Conservation (phyloP, 306 rosid genomes). For the Prunus salicina region DNA sequence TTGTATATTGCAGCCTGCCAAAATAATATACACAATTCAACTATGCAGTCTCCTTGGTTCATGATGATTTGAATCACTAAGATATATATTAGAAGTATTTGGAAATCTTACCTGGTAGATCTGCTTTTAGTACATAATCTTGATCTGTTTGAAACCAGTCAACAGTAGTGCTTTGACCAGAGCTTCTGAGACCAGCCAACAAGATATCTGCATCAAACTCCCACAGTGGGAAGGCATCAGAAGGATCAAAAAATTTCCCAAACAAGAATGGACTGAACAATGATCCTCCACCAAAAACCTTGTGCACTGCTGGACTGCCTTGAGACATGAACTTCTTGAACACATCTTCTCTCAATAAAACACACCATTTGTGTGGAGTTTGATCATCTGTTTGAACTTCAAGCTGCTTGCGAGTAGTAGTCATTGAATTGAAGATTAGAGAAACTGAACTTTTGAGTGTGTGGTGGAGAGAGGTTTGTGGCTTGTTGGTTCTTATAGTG, state of each 20-base stretch:
- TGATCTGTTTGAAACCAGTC: conserved; percentile 78
- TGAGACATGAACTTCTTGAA: conserved; percentile 61
- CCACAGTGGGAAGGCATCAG: conserved; percentile 97
- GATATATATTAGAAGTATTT: not conserved
- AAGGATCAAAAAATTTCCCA: conserved; percentile 92
- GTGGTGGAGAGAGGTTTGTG: conserved; percentile 37
- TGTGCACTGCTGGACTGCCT: conserved; percentile 46
- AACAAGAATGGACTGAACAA: conserved; percentile 89
- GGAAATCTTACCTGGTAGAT: conserved; percentile 59
- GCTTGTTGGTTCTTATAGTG: conserved; percentile 51
- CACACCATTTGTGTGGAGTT: conserved; percentile 73
- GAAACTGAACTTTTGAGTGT: conserved; percentile 24
- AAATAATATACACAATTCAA: too few relatives aligned
- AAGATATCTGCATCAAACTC: conserved; percentile 80
- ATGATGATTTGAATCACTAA: not conserved
- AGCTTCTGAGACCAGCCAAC: conserved; percentile 56
- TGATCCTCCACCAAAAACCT: conserved; percentile 77
- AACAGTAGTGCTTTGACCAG: conserved; percentile 42
- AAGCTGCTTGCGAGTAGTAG: conserved; percentile 50
- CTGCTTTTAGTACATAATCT: conserved; percentile 70
- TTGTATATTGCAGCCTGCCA: too few relatives aligned
- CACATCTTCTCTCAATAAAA: conserved; percentile 69
- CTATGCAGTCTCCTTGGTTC: not conserved
- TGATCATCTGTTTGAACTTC: conserved; percentile 68
- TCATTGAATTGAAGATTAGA: conserved; percentile 10